These are phyloP conservation scores for Solanum corneliomulleri DNA, from an alignment of 257 asterid genomes.

Conservation along the genomic window DNA sequence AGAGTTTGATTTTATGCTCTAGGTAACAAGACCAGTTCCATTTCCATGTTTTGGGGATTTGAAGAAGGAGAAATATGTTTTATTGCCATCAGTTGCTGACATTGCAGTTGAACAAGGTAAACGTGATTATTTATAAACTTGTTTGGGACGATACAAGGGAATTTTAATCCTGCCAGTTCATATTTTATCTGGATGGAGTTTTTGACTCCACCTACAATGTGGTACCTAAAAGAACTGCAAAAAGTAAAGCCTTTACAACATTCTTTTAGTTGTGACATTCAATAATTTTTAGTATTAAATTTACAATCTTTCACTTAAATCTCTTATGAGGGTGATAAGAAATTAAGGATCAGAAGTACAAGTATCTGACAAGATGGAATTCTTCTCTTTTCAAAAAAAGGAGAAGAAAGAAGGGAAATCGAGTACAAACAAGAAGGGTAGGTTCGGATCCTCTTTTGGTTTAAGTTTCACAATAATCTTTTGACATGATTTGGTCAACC, in stretches of 20 bases:
- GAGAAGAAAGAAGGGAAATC: not conserved
- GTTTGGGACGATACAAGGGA: not conserved
- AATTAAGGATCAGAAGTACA: not conserved
- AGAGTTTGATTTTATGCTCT: not conserved
- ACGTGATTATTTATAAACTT: not conserved
- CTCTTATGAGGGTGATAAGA: not conserved
- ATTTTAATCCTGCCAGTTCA: not conserved
- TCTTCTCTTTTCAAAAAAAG: not conserved
- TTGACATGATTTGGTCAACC: not conserved
- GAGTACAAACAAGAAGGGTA: not conserved
- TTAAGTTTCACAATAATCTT: not conserved
- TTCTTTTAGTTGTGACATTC: not conserved
- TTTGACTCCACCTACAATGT: not conserved
- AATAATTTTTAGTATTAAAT: not conserved
- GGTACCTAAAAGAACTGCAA: not conserved
- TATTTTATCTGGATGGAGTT: not conserved
- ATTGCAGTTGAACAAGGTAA: conserved; percentile 62
- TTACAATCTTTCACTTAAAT: not conserved
- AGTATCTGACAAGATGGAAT: not conserved
- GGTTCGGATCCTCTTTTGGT: not conserved
- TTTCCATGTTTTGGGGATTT: conserved; percentile 64
- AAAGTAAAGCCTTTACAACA: not conserved
- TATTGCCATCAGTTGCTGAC: conserved; percentile 62
- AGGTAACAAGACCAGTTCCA: conserved; percentile 60
- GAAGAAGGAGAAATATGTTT: conserved; percentile 51